Base-by-base conservation (phyloP, 2,329 filamentous ascomycete genomes). In the Claviceps spartinae region DNA sequence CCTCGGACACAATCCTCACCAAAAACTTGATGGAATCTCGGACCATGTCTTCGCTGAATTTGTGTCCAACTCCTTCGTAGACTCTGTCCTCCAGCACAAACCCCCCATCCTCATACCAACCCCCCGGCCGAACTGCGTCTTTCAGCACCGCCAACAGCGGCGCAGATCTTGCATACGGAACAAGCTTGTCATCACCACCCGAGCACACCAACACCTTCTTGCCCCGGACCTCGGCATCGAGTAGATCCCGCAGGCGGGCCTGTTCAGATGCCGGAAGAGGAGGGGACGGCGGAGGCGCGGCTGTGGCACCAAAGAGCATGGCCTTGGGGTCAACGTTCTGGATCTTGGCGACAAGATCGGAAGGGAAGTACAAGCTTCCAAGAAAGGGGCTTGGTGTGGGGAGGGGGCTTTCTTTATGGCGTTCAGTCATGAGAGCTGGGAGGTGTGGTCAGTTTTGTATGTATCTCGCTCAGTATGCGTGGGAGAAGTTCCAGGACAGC, bases 321-420 rank as follows among this genome's bases (percentile, higher is more conserved):
- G 79, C 83, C 20, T 84, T 85, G 0, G 91, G 89, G 60, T 98
- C 93, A 54, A 76, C 79, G 51, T 75, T 76, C 22, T 75, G 69
- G 34, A 88, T 78, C 0, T 79, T 75, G 1, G 75, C 68, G 1
- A 90, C 68, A 6, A 96, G 75, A 0, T 80, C 75, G 0, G 68
- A 65, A 0, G 91, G 90, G 60, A 96, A 95, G 61, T 90, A 85
- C 41, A 69, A 70, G 53, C 85, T 89, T 2, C 88, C 88, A 0
- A 94, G 62, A 61, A 97, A 94, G 0, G 75, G 68, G 0, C 9
- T 44, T 14, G 72, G 66, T 0, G 77, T 70, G 13, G 74, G 73
- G 2, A 71, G 65, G 0, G 75, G 77, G 0, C 84, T 85, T 40
- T 83, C 72, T 5, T 78, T 73, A 0, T 91, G 91, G 11, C 93